A percentile compares a stretch with the other conserved stretches of the same genome.
Conservation (phyloP, 2,329 filamentous ascomycete genomes). For the Cercospora beticola region DNA sequence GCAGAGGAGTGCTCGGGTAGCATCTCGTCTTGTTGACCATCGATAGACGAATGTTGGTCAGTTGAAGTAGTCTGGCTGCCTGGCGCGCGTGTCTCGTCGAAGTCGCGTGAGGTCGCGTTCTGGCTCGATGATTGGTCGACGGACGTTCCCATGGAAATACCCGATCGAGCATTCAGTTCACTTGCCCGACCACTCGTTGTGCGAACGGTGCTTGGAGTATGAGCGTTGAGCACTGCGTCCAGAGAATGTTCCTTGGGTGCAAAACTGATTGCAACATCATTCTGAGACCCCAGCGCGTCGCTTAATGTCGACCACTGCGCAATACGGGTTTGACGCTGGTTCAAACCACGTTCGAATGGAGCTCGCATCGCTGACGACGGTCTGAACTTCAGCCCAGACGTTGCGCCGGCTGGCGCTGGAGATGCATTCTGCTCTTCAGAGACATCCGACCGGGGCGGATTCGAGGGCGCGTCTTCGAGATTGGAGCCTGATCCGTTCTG, state of each 20-base stretch:
- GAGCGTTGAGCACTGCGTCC: not conserved
- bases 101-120: conserved; percentile 2
- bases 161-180: not conserved
- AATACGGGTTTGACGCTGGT: not conserved
- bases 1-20: not conserved
- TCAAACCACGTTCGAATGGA: not conserved
- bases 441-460: no score
- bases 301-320: conserved; percentile 1
- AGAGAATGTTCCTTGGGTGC: not conserved
- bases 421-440: not conserved
- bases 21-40: not conserved
- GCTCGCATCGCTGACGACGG: conserved; percentile 9
- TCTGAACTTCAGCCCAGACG: conserved; percentile 8
- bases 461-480: not conserved
- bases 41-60: not conserved
- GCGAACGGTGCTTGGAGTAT: not conserved
- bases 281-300: not conserved
- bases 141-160: not conserved
- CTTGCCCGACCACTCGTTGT: not conserved
- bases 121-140: conserved; percentile 4
- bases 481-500: not conserved
- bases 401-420: not conserved
- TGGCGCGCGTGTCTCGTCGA: not conserved
- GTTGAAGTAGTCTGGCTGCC: not conserved
- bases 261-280: not conserved